Evolutionary conservation across 345 rosid species (phyloP), one percentile per base, ranked within the genome.

Genomic region (Eucalyptus fibrosa): DNA sequence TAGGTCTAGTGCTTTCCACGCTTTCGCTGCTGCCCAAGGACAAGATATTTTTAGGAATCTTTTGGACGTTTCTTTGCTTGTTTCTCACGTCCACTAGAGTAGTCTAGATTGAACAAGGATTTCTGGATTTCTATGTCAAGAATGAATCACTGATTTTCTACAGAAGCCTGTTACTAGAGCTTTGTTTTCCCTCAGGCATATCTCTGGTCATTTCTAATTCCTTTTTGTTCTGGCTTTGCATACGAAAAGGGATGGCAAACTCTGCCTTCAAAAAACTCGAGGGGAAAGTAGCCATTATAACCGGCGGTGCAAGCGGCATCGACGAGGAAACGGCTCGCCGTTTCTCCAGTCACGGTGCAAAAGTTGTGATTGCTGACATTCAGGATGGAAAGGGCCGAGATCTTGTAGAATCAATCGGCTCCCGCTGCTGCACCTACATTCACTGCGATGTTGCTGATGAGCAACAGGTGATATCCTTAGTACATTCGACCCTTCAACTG

Each of bases 401-500:
- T 30, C 69, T 92, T 9, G 92, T 92, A 3, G 55, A 69, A n/a
- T 86, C 92, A 10, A 88, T 90, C 3, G 89, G 90, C 45, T 42
- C 28, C 53, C 6, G 4, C 12, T 50, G 77, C 32, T 83, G 86
- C 44, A 50, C 59, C 67, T 92, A 88, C 45, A 34, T 91, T n/a
- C 92, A 59, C 82, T 92, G 92, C 28, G 92, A 92, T 30, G 89
- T 92, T 9, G 81, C 92, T 6, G 26, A 88, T 19, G 93, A 91
- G 90, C 69, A 88, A 51, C 88, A 90, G 23, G 87, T 92, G 6
- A 88, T 90, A 85, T 50, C 49, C 69, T 69, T 91, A 4, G 87
- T 91, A 18, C 55, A 77, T 14, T n/a, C 89, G 32, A 87, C 91
- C 8, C 51, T 89, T 32, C 59, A n/a, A 69, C 24, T 24, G 4